Evolutionary conservation across 2,329 filamentous ascomycete species (phyloP), one percentile per base, ranked within the genome.

Genomic region (Hypocrella siamensis): DNA sequence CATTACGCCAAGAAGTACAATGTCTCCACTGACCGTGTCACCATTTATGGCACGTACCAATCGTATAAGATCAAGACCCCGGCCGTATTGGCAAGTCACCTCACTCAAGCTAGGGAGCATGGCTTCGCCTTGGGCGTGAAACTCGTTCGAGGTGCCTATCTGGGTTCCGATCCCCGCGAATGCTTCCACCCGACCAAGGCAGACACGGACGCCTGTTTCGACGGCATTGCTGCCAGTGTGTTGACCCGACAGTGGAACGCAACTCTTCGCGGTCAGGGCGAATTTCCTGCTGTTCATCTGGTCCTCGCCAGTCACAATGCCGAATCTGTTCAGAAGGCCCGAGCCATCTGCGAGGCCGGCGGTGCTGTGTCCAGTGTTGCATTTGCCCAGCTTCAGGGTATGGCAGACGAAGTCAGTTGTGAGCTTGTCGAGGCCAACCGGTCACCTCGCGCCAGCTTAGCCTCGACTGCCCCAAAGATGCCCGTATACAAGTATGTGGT

Each of bases 351-450:
- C 35, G 62, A 63, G 41, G 52, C 46, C 6, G 58, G 58, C 10
- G 47, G 45, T 7, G 57, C 57, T 38, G 54, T 54, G 46, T 55
- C 53, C 0, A 48, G 50, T 17, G 46, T 60, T 27, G 51, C 54
- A 1, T 62, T 58, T 29, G 61, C 80, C 3, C 86, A 94, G 57
- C 69, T 94, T 1, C 80, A 88, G 60, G 86, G 88, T 26, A 96
- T 96, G 88, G 88, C 88, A 2, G 88, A 96, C 44, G 86, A 94
- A 49, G 75, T 96, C 32, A 84, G 78, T 50, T 76, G 71, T 48
- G 70, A 74, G 48, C 55, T 77, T 11, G 52, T 58, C 19, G 51
- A 57, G 38, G 53, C 54, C 8, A 46, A 48, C 32, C 46, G 47
- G 32, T 42, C 46, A 3, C 47, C 52, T 24, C 40, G 45, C 12